phyloP scores from a whole-genome alignment of 371 early-diverging fungal genomes.

The Sporodiniella umbellata region DNA sequence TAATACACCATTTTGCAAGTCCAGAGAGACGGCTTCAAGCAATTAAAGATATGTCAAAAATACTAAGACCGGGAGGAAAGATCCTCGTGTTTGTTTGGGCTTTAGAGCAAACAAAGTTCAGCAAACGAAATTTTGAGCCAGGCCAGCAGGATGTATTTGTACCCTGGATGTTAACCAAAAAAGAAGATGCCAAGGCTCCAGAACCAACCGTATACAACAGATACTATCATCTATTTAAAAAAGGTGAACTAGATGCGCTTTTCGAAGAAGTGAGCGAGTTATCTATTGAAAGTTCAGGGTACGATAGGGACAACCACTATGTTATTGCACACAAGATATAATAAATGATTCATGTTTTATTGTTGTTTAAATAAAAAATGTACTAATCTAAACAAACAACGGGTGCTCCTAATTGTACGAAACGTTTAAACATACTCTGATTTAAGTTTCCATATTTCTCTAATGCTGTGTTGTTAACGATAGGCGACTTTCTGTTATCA shows the following conservation, averaged over 20 bases:
- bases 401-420: conserved; percentile 90
- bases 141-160: conserved; percentile 90
- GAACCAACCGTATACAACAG: conserved; percentile 42
- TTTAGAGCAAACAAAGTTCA: conserved; percentile 75
- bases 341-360: background rate
- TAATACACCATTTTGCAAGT: conserved; percentile 92
- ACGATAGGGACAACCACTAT: conserved; percentile 95
- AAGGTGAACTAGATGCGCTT: conserved; percentile 82
- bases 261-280: conserved; percentile 44
- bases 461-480: conserved; percentile 83
- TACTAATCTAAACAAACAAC: conserved; percentile 80
- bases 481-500: conserved; percentile 96
- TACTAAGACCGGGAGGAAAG: conserved; percentile 68
- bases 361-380: background rate
- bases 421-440: conserved; percentile 87
- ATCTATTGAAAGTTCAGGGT: conserved; percentile 66
- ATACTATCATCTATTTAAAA: conserved; percentile 92
- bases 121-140: conserved; percentile 74
- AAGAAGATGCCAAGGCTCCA: conserved; percentile 11
- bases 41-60: conserved; percentile 74
- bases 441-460: conserved; percentile 87
- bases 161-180: conserved; percentile 75
- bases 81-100: conserved; percentile 96
- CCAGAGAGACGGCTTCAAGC: conserved; percentile 75
- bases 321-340: conserved; percentile 47